Conservation (phyloP, 2,329 filamentous ascomycete species). For the Bertia moriformis region DNA sequence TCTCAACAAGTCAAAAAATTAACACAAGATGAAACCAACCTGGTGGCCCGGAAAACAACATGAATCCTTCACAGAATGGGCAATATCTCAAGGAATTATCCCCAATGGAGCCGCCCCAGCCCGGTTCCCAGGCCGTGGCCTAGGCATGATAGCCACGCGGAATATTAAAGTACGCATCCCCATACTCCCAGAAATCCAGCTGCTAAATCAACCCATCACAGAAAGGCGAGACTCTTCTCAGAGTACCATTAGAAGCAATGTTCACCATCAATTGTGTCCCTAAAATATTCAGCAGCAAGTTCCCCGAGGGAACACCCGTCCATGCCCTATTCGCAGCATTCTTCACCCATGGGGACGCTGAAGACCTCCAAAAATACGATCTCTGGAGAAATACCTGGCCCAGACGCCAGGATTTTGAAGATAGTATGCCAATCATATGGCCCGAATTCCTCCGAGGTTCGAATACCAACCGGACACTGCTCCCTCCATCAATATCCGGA, state of each 20-base stretch:
- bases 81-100: slow-evolving; percentile 44
- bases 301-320: slow-evolving; percentile 1
- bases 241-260: slow-evolving; percentile 2
- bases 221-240: slow-evolving; percentile 3
- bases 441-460: slow-evolving; percentile 17
- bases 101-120: slow-evolving; percentile 55
- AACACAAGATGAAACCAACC: slow-evolving; percentile 2
- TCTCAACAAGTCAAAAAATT: too few relatives aligned
- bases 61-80: slow-evolving; percentile 54
- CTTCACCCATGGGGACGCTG: slow-evolving; percentile 1
- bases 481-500: slow-evolving; percentile 20
- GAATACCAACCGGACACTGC: slow-evolving; percentile 9
- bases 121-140: slow-evolving; percentile 55
- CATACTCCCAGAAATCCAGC: neutral
- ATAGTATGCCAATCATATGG: slow-evolving; percentile 42
- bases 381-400: slow-evolving; percentile 22
- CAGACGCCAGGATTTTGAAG: slow-evolving; percentile 21
- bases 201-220: neutral
- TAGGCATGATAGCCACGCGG: slow-evolving; percentile 62
- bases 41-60: slow-evolving; percentile 15
- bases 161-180: slow-evolving; percentile 40
- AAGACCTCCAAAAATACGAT: slow-evolving; percentile 3
- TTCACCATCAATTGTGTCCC: slow-evolving; percentile 2
- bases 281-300: neutral
- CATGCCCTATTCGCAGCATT: slow-evolving; percentile 3